Percentiles rank a stretch among this genome's conserved stretches.
phyloP scores from a whole-genome alignment of 2,329 filamentous ascomycete species.

The Pyrenochaeta sp. region DNA sequence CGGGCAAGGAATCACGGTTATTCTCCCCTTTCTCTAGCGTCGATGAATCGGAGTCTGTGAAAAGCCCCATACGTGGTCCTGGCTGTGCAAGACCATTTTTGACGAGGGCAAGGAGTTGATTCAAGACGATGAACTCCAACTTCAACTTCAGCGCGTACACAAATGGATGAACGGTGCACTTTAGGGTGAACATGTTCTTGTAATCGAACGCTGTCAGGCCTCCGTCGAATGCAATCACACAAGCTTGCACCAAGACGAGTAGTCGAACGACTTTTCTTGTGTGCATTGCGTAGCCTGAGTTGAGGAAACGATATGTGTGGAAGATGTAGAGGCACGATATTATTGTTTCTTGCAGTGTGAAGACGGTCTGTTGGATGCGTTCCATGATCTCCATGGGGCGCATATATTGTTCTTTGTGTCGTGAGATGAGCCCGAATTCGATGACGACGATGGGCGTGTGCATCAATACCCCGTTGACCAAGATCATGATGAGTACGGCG shows the following conservation, averaged over 20 bases:
- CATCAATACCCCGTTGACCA: conserved; percentile 59
- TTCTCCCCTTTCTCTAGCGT: neutral
- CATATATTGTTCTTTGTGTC: conserved; percentile 4
- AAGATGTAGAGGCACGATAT: conserved; percentile 57
- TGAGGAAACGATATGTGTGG: conserved; percentile 52
- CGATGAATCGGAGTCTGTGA: conserved; percentile 1
- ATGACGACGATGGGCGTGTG: conserved; percentile 60
- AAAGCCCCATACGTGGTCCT: neutral
- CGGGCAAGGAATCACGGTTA: neutral
- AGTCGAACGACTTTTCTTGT: conserved; percentile 8
- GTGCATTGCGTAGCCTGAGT: conserved; percentile 36
- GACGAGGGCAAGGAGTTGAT: conserved; percentile 24
- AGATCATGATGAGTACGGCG: conserved; percentile 62
- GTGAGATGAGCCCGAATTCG: conserved; percentile 8
- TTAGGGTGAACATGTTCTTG: conserved; percentile 11
- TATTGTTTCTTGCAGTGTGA: conserved; percentile 43
- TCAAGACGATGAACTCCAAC: conserved; percentile 61
- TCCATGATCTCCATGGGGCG: conserved; percentile 13
- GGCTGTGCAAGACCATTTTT: conserved; percentile 7
- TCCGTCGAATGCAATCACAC: conserved; percentile 14
- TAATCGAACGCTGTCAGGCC: conserved; percentile 12
- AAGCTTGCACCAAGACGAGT: conserved; percentile 9
- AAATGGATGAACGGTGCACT: conserved; percentile 41
- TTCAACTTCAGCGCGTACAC: conserved; percentile 56
- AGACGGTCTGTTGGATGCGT: conserved; percentile 48